These are phyloP conservation scores for Gelatoporia subvermispora DNA, from an alignment of 768 basidiomycete species.

Conservation along the genomic window DNA sequence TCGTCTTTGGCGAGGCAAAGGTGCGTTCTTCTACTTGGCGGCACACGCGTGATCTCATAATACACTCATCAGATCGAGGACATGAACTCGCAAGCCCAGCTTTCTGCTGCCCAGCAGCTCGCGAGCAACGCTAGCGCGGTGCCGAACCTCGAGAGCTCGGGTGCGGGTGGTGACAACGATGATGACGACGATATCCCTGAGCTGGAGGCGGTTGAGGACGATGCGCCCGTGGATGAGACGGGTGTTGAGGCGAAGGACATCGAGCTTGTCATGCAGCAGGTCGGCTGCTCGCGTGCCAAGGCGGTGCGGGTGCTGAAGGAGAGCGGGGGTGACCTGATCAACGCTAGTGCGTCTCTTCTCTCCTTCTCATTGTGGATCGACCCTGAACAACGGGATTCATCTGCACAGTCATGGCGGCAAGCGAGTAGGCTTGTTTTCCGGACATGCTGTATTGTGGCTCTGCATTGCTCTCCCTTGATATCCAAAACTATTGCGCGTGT, in stretches of 20 bases:
- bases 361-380: neutral
- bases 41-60: neutral
- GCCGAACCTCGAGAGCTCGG: constrained; percentile 46
- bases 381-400: neutral
- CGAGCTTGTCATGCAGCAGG: constrained; percentile 89
- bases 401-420: constrained; percentile 81
- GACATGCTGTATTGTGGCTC: constrained; percentile 25
- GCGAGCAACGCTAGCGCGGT: constrained; percentile 44
- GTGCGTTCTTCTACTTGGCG: constrained; percentile 28
- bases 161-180: constrained; percentile 54
- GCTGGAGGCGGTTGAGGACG: constrained; percentile 77
- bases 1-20: constrained; percentile 98
- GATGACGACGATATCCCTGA: constrained; percentile 76
- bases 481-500: neutral
- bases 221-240: constrained; percentile 78
- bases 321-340: constrained; percentile 90
- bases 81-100: constrained; percentile 74
- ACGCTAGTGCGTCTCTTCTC: constrained; percentile 74
- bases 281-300: constrained; percentile 86
- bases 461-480: constrained; percentile 10
- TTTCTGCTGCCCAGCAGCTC: constrained; percentile 78
- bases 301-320: constrained; percentile 89
- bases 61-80: constrained; percentile 63
- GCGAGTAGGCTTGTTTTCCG: constrained; percentile 53
- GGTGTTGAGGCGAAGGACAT: constrained; percentile 93